These are phyloP conservation scores for Arachnomyces sp. DNA, from an alignment of 2,329 filamentous ascomycete genomes.

Conservation along the genomic window DNA sequence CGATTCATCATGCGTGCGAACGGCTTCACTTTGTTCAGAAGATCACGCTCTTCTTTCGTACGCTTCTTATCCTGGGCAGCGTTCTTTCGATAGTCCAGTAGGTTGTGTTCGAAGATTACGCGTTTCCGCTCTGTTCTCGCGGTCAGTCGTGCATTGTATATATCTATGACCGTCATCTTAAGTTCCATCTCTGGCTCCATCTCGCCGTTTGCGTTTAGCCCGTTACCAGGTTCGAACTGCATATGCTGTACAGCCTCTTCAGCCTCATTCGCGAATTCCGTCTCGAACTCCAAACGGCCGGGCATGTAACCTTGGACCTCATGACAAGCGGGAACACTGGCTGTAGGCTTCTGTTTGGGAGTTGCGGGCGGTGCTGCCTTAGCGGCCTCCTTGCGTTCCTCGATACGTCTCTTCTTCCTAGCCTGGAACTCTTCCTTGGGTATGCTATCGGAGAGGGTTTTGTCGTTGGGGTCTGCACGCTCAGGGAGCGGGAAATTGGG, in stretches of 20 bases:
- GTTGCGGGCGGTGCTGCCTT: constrained; percentile 76
- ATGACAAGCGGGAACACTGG: constrained; percentile 90
- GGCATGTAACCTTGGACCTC: constrained; percentile 99
- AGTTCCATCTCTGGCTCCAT: constrained; percentile 94
- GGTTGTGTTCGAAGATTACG: constrained; percentile 89
- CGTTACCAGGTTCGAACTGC: constrained; percentile 95
- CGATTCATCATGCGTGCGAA: constrained; percentile 96
- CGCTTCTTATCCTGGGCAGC: constrained; percentile 84
- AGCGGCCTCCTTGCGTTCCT: constrained; percentile 78
- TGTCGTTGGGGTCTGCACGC: constrained; percentile 75
- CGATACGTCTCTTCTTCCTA: constrained; percentile 86
- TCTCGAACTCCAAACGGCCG: constrained; percentile 92
- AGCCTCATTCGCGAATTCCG: constrained; percentile 93
- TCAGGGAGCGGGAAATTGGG: constrained; percentile 78
- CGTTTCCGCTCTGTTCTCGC: constrained; percentile 91
- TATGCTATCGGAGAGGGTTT: constrained; percentile 67
- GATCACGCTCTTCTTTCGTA: constrained; percentile 87
- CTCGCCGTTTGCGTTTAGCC: constrained; percentile 79
- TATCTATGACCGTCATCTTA: constrained; percentile 96
- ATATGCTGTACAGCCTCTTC: constrained; percentile 97
- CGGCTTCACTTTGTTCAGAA: constrained; percentile 88
- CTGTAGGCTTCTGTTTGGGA: constrained; percentile 91
- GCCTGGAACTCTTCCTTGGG: constrained; percentile 89
- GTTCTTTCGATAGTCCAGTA: constrained; percentile 91
- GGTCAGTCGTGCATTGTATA: constrained; percentile 89